Base-by-base conservation (phyloP, 2,329 filamentous ascomycete genomes). In the Neopestalotiopsis clavispora region DNA sequence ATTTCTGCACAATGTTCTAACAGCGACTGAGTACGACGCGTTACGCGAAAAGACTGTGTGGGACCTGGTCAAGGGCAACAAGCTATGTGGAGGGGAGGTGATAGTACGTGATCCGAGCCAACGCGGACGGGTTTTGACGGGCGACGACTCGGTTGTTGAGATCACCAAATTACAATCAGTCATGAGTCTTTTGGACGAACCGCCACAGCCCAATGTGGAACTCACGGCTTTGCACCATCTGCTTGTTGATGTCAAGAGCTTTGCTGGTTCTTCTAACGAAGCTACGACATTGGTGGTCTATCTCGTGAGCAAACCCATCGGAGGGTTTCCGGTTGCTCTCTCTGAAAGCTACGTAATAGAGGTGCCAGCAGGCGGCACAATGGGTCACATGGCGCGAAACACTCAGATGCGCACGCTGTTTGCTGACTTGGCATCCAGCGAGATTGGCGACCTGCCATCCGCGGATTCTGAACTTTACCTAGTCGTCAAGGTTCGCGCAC, bases 61-160 rank as follows among this genome's bases (percentile, higher is more conserved):
- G 96, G 94, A 98, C 75, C 84, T 99, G 64, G 95, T 98, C 2
- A 90, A 88, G 58, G 95, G 95, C 59, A 99, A 99, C 82, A 98
- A 98, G 82, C 88, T 98, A 75, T 92, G 98, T 67, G 94, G 91
- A 70, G 94, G 94, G 65, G 95, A 98, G 78, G 92, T 99, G 62
- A 97, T 99, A 78, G 96, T 99, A 69, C 91, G 96, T 38, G 96
- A 97, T 80, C 94, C 96, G 1, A 87, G 87, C 23, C 91, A 95
- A 77, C 89, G 92, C 38, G 96, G 96, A 9, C 90, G 95, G 60
- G 90, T 98, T 34, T 82, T 99, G 75, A 98, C 95, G 0, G 94
- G 93, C 13, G 92, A 98, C 66, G 96, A 99, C 80, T 97, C 95
- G 1, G 93, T 96, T 4, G 92, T 98, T 34, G 93, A 97, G 69